phyloP scores from a whole-genome alignment of 2,329 filamentous ascomycete species.

The Pyricularia sp. region DNA sequence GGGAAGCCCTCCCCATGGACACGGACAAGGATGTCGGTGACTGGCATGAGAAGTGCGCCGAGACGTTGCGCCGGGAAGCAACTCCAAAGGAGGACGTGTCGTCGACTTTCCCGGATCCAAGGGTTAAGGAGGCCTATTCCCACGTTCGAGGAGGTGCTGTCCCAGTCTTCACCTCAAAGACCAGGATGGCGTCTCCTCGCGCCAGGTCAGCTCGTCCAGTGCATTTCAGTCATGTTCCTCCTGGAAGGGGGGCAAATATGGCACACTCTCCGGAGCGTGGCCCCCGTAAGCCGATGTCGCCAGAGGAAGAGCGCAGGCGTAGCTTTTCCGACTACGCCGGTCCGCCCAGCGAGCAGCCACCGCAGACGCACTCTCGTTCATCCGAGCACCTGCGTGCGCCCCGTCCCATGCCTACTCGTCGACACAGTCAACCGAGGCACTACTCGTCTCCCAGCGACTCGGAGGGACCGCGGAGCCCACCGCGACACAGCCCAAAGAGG shows the following conservation, averaged over 20 bases:
- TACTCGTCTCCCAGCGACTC: slow-evolving; percentile 30
- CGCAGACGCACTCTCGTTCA: slow-evolving; percentile 10
- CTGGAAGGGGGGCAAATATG: slow-evolving; percentile 6
- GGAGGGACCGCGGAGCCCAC: slow-evolving; percentile 17
- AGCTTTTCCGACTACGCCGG: slow-evolving; percentile 39
- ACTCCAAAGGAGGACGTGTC: slow-evolving; percentile 21
- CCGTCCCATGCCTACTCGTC: slow-evolving; percentile 19
- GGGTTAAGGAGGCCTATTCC: slow-evolving; percentile 17
- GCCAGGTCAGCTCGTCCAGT: slow-evolving; percentile 16
- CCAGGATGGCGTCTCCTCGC: slow-evolving; percentile 1
- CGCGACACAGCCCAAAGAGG: slow-evolving; percentile 11
- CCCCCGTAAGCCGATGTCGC: slow-evolving; percentile 7
- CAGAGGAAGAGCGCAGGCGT: slow-evolving; percentile 20
- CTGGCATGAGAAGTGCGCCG: slow-evolving; percentile 73
- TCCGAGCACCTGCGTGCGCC: slow-evolving; percentile 22
- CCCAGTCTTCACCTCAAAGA: slow-evolving; percentile 3
- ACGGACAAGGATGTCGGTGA: slow-evolving; percentile 69
- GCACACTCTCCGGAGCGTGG: slow-evolving; percentile 2
- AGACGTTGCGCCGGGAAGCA: slow-evolving; percentile 52
- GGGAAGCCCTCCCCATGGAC: slow-evolving; percentile 52
- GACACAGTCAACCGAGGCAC: slow-evolving; percentile 37
- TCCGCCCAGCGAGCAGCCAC: slow-evolving; percentile 4
- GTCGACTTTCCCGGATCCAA: slow-evolving; percentile 8
- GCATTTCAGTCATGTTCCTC: slow-evolving; percentile 24
- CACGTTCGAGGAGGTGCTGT: slow-evolving; percentile 15